A percentile compares a stretch with the other conserved stretches of the same genome.
phyloP scores from a whole-genome alignment of 2,329 filamentous ascomycete species.

The Cladosporium sp. region DNA sequence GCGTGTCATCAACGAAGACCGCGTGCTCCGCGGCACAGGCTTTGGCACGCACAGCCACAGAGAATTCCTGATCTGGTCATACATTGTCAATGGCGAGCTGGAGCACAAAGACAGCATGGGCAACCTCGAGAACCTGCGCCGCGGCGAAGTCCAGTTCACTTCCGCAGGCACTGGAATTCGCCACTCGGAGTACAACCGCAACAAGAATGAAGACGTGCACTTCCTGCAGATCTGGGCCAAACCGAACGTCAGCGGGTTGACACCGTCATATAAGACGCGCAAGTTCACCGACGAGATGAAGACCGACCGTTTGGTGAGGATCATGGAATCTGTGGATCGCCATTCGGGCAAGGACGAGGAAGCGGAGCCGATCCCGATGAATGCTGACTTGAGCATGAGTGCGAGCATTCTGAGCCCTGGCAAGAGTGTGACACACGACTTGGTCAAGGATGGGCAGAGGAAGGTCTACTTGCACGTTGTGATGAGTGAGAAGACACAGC shows the following conservation, averaged over 20 bases:
- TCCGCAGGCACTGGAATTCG: conserved; percentile 77
- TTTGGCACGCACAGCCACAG: conserved; percentile 83
- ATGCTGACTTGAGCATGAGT: conserved; percentile 79
- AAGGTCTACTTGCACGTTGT: conserved; percentile 79
- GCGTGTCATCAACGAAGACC: conserved; percentile 84
- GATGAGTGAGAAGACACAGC: conserved; percentile 54
- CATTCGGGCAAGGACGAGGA: conserved; percentile 61
- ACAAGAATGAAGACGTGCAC: conserved; percentile 65
- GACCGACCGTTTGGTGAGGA: conserved; percentile 63
- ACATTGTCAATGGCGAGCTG: conserved; percentile 78
- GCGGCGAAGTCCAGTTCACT: conserved; percentile 85
- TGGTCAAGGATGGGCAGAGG: conserved; percentile 59
- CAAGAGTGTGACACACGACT: conserved; percentile 63
- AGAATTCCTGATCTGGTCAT: conserved; percentile 86
- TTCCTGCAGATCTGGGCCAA: conserved; percentile 88
- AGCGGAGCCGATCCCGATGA: conserved; percentile 70
- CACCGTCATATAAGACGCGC: conserved; percentile 70
- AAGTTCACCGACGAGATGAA: conserved; percentile 70
- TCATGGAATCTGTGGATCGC: conserved; percentile 67
- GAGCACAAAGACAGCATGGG: conserved; percentile 86
- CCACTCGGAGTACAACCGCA: conserved; percentile 79
- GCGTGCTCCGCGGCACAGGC: conserved; percentile 66
- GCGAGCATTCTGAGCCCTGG: conserved; percentile 67
- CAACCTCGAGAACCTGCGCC: conserved; percentile 62
- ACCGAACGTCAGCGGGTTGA: conserved; percentile 68